Conservation (phyloP, 345 rosid genomes). For the Hirschfeldia incana region DNA sequence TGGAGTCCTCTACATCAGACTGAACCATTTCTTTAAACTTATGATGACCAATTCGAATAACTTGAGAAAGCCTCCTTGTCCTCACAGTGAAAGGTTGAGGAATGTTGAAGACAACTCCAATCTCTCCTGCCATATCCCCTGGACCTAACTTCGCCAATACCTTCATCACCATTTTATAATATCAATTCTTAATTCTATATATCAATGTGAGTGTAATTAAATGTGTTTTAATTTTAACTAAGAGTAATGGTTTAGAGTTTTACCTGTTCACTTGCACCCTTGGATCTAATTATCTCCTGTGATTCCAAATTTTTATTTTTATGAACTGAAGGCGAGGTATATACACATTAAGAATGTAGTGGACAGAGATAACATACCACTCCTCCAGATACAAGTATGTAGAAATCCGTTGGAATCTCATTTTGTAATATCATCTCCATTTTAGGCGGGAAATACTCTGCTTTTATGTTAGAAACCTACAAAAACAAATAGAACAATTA, state of each 20-base stretch:
- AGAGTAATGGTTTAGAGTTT: background rate
- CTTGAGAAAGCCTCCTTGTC: slow-evolving; percentile 84
- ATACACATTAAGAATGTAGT: background rate
- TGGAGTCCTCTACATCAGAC: slow-evolving; percentile 64
- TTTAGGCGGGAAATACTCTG: slow-evolving; percentile 88
- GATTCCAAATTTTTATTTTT: slow-evolving; percentile 5
- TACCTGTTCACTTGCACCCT: slow-evolving; percentile 84
- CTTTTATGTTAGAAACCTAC: slow-evolving; percentile 79
- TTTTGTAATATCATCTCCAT: slow-evolving; percentile 85
- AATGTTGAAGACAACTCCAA: slow-evolving; percentile 85
- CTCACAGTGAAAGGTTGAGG: slow-evolving; percentile 69
- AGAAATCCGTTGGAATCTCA: slow-evolving; percentile 90
- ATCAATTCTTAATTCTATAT: background rate
- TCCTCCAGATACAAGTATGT: slow-evolving; percentile 81
- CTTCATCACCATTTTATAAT: slow-evolving; percentile 39
- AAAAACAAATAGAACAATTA: background rate
- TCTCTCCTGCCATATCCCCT: slow-evolving; percentile 81
- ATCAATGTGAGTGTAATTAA: background rate
- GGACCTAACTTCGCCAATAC: slow-evolving; percentile 66
- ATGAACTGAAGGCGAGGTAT: slow-evolving; percentile 17
- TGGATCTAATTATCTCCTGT: slow-evolving; percentile 75
- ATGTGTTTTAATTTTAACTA: background rate
- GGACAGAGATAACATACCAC: slow-evolving; percentile 51
- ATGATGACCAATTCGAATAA: slow-evolving; percentile 77
- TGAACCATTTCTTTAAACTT: slow-evolving; percentile 76